These are phyloP conservation scores for Knoxdaviesia capensis DNA, from an alignment of 2,329 filamentous ascomycete species.

Conservation along the genomic window DNA sequence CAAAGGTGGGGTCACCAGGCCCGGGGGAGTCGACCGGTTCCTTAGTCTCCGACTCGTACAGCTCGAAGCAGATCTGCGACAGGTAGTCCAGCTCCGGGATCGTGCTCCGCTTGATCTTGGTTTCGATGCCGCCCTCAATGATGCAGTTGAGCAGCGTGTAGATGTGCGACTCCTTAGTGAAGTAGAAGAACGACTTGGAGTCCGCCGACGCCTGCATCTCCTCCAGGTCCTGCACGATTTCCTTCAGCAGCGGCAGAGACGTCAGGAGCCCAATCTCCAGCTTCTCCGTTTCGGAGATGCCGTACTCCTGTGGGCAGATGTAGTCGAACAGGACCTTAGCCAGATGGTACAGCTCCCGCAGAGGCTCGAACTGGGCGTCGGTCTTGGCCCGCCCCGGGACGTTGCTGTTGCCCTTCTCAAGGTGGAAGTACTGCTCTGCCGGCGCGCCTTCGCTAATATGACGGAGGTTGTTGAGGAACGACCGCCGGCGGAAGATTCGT, in stretches of 20 bases:
- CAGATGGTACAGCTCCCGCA: constrained; percentile 81
- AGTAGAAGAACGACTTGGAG: constrained; percentile 94
- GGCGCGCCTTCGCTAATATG: constrained; percentile 33
- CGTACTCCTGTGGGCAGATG: constrained; percentile 95
- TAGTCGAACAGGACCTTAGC: constrained; percentile 96
- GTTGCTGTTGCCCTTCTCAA: constrained; percentile 59
- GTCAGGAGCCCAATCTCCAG: constrained; percentile 95
- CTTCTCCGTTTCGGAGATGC: constrained; percentile 88
- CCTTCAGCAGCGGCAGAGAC: constrained; percentile 78
- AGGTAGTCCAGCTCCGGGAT: constrained; percentile 97
- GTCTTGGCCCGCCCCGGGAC: constrained; percentile 47
- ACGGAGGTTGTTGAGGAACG: constrained; percentile 33
- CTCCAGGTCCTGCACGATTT: constrained; percentile 92
- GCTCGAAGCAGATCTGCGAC: constrained; percentile 91
- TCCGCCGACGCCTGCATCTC: constrained; percentile 90
- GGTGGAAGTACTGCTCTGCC: constrained; percentile 66
- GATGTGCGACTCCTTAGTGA: constrained; percentile 97
- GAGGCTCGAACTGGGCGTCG: constrained; percentile 67
- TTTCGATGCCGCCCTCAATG: constrained; percentile 86
- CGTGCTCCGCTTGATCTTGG: constrained; percentile 85
- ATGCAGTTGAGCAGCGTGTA: constrained; percentile 98
- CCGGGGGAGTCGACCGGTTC: constrained; percentile 19
- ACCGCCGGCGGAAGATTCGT: constrained; percentile 38
- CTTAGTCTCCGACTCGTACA: constrained; percentile 84
- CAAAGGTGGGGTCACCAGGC: constrained; percentile 52